Evolutionary conservation across 2,329 filamentous ascomycete species (phyloP).

Genomic region (Fusarium pseudocircinatum): DNA sequence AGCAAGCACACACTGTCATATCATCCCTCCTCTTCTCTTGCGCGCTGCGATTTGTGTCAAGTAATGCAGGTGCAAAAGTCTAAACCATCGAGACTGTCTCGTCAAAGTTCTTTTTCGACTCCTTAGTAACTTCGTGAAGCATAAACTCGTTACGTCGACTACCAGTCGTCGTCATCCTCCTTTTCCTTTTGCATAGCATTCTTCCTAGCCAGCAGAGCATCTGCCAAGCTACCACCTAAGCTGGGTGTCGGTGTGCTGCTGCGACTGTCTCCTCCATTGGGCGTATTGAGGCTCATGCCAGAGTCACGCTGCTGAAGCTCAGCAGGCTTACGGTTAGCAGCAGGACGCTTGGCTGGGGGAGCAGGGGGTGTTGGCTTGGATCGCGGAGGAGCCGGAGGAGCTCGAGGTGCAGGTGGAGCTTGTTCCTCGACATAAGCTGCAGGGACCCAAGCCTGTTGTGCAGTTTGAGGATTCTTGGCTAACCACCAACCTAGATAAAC

Average conservation of each 20-base stretch:
- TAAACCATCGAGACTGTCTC: constrained; percentile 20
- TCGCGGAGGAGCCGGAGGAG: constrained; percentile 72
- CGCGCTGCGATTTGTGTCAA: constrained; percentile 17
- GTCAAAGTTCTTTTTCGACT: constrained; percentile 29
- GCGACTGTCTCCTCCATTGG: constrained; percentile 69
- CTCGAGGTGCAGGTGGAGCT: constrained; percentile 68
- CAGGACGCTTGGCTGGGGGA: constrained; percentile 83
- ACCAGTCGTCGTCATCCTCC: constrained; percentile 78
- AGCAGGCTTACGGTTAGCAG: constrained; percentile 75
- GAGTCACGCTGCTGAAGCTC: constrained; percentile 77
- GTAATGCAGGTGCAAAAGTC: constrained; percentile 8
- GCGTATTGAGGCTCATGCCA: constrained; percentile 68
- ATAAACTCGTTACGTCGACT: constrained; percentile 41
- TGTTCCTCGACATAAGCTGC: constrained; percentile 94
- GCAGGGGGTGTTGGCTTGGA: constrained; percentile 78
- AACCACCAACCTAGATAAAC: constrained; percentile 86
- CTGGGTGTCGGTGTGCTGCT: constrained; percentile 78
- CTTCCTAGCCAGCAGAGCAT: constrained; percentile 80
- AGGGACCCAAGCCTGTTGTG: constrained; percentile 90
- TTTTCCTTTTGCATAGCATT: constrained; percentile 77
- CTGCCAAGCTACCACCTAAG: constrained; percentile 77
- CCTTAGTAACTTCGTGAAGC: constrained; percentile 36
- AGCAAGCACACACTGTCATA: constrained; percentile 18
- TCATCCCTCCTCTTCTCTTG: constrained; percentile 28
- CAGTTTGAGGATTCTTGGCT: constrained; percentile 69